These are phyloP conservation scores for Pseudoneurospora amorphoporcata DNA, from an alignment of 495 filamentous ascomycete genomes.

Conservation along the genomic window DNA sequence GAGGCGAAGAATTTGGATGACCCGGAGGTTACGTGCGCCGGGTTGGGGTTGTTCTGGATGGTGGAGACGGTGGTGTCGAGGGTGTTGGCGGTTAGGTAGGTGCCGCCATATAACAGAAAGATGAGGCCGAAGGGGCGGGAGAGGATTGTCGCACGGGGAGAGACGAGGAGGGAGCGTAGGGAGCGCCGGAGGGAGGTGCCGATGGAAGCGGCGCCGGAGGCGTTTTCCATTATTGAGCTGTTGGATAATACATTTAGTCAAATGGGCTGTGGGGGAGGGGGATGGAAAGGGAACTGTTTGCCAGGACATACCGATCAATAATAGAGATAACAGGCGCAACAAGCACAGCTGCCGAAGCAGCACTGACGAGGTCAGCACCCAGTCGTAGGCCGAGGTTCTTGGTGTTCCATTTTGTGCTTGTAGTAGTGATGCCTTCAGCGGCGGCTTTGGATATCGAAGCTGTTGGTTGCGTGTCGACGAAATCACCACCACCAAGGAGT, in stretches of 20 bases:
- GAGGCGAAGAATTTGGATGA: conserved; percentile 78
- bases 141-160: conserved; percentile 62
- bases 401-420: conserved; percentile 57
- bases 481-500: neutral
- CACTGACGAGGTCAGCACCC: conserved; percentile 62
- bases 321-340: conserved; percentile 83
- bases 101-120: conserved; percentile 79
- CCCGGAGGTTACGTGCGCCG: conserved; percentile 54
- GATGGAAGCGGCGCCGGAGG: conserved; percentile 70
- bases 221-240: conserved; percentile 92
- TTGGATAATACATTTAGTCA: neutral
- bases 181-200: conserved; percentile 53
- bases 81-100: conserved; percentile 81
- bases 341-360: conserved; percentile 65
- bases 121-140: conserved; percentile 79
- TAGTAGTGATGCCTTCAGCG: neutral
- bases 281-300: neutral
- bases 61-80: conserved; percentile 76
- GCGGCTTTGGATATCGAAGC: neutral
- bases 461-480: neutral
- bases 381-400: conserved; percentile 57
- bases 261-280: neutral
- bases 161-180: conserved; percentile 49
- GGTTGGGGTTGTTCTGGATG: conserved; percentile 37
- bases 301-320: conserved; percentile 66